A percentile compares a stretch with the other conserved stretches of the same genome.
Conservation (phyloP, 225 moss, liverwort and hornwort genomes). For the Physcomitrellopsis africana region DNA sequence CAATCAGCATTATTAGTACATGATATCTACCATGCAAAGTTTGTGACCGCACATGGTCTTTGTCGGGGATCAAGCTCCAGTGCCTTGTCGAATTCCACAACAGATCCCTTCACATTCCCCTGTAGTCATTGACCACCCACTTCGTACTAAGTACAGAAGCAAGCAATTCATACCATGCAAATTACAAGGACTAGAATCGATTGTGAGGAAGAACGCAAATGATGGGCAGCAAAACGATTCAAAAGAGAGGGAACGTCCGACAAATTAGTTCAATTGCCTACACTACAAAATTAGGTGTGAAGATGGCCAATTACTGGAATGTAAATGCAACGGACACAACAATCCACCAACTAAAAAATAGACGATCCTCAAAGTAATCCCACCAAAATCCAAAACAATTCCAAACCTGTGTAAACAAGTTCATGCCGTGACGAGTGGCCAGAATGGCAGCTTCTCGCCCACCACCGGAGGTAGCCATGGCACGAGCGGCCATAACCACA, state of each 20-base stretch:
- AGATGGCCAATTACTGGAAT: too few relatives aligned
- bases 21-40: constrained; percentile 48
- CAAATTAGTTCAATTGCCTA: too few relatives aligned
- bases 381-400: not conserved
- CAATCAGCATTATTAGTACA: not conserved
- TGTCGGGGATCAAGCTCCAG: constrained; percentile 80
- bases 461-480: constrained; percentile 48
- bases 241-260: too few relatives aligned
- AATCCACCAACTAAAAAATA: too few relatives aligned
- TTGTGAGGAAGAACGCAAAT: too few relatives aligned
- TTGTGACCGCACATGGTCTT: constrained; percentile 80
- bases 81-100: constrained; percentile 83
- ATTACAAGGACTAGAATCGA: too few relatives aligned
- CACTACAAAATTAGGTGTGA: too few relatives aligned
- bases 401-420: constrained; percentile 71
- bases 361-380: too few relatives aligned
- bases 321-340: too few relatives aligned
- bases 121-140: constrained; percentile 25
- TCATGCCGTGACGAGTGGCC: constrained; percentile 81
- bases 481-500: constrained; percentile 10
- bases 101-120: constrained; percentile 86
- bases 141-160: too few relatives aligned
- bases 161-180: too few relatives aligned
- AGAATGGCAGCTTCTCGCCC: constrained; percentile 57
- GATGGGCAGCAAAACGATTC: too few relatives aligned